Evolutionary conservation across 2,329 filamentous ascomycete genomes (phyloP).

Genomic region (Xylariaceae sp.): DNA sequence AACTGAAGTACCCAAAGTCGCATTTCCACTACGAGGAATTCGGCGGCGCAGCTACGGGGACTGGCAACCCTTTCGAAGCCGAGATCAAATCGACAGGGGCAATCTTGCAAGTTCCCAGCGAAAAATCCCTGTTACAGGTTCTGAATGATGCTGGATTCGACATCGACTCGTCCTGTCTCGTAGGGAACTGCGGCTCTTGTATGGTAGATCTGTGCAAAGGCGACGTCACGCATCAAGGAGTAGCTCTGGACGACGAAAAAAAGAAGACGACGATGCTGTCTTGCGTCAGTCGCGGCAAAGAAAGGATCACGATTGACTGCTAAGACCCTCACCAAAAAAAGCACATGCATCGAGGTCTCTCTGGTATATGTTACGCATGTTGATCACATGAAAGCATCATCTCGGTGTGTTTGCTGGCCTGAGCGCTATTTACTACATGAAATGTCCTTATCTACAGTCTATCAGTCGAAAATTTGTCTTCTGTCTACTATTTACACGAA

Average conservation of each 20-base stretch:
- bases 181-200: conserved; percentile 28
- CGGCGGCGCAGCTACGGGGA: conserved; percentile 20
- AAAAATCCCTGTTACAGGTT: conserved; percentile 28
- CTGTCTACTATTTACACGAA: too few species aligned
- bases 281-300: conserved; percentile 28
- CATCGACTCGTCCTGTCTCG: conserved; percentile 27
- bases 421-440: too few species aligned
- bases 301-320: conserved; percentile 19
- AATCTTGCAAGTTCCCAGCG: conserved; percentile 20
- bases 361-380: too few species aligned
- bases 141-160: conserved; percentile 29
- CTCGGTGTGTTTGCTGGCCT: too few species aligned
- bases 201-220: conserved; percentile 26
- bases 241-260: conserved; percentile 25
- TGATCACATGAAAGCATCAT: too few species aligned
- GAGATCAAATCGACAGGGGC: conserved; percentile 21
- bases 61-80: conserved; percentile 27
- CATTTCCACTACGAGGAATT: conserved; percentile 27
- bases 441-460: too few species aligned
- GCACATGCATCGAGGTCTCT: too few species aligned
- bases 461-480: too few species aligned
- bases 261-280: conserved; percentile 23
- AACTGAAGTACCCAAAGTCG: conserved; percentile 21
- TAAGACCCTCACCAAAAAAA: neutral
- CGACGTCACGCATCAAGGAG: conserved; percentile 23